Base-by-base conservation (phyloP, 768 basidiomycete species). In the Gymnopilus dilepis region DNA sequence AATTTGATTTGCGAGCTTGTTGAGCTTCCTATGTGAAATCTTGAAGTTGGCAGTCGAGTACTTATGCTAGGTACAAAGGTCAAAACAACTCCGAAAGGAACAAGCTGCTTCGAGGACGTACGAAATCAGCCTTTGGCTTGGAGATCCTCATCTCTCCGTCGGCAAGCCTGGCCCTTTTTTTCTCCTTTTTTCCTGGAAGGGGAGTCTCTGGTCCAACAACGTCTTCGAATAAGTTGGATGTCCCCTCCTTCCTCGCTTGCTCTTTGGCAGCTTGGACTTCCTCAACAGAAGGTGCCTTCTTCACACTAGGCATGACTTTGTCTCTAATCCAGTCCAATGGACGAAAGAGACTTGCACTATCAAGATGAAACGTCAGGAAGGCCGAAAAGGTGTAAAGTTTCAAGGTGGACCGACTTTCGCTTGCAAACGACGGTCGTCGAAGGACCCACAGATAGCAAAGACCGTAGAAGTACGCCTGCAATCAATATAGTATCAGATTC, bases 41-140 rank as follows among this genome's bases (percentile, higher is more conserved):
- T 95, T 96, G 82, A 97, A 97, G 73, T 87, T 87, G 17, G 91
- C 88, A 0, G 96, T 98, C 21, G 92, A 94, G 74, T 93, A 95
- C 80, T 94, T 92, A 79, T 97, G 95, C 95, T 97, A 62, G 30
- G 4, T 41, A 41, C 22, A 17, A 9, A 21, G 28, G 52, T n/a
- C 19, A 59, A 38, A 13, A 22, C 31, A 4, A 9, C 58, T n/a
- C 38, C 4, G 31, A 19, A 30, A 19, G 40, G 22, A 17, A 7
- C n/a, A n/a, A 11, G 22, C 38, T 9, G 12, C 15, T 26, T 3
- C 26, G 6, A 31, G 21, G 17, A 72, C 72, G 48, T 52, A 77
- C 77, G 30, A 62, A 73, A 55, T 64, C 71, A 22, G 71, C 74
- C 61, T 69, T 67, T 22, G 64, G 67, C 52, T 74, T 38, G 65